Evolutionary conservation across 495 filamentous ascomycete genomes (phyloP).

Genomic region (Xylaria scruposa): DNA sequence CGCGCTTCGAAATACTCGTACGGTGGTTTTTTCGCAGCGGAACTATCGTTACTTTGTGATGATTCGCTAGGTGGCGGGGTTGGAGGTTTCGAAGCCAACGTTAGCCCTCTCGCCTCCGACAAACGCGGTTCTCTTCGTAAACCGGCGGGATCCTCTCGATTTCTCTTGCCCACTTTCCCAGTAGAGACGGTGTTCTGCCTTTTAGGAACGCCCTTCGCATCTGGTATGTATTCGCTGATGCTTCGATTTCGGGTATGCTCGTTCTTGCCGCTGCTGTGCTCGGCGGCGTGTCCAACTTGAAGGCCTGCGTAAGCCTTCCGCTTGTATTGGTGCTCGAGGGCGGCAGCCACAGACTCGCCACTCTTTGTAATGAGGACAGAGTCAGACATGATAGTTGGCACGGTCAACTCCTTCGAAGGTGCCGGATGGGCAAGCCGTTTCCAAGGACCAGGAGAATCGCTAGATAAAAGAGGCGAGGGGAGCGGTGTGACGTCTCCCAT

Average conservation of each 20-base stretch:
- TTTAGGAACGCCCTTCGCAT: slow-evolving; percentile 67
- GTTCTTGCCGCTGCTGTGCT: slow-evolving; percentile 44
- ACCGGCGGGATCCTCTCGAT: slow-evolving; percentile 48
- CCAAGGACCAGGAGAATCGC: slow-evolving; percentile 78
- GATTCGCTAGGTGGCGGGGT: slow-evolving; percentile 73
- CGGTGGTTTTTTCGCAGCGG: slow-evolving; percentile 45
- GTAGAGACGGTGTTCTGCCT: slow-evolving; percentile 72
- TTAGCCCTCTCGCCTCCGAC: slow-evolving; percentile 75
- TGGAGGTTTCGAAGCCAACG: slow-evolving; percentile 67
- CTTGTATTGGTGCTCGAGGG: slow-evolving; percentile 56
- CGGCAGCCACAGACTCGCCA: slow-evolving; percentile 58
- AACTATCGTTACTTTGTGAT: slow-evolving; percentile 56
- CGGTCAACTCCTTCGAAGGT: slow-evolving; percentile 44
- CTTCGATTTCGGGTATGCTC: slow-evolving; percentile 73
- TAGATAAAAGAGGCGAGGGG: slow-evolving; percentile 80
- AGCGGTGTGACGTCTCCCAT: slow-evolving; percentile 92
- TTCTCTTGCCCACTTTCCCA: slow-evolving; percentile 55
- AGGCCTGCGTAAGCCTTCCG: slow-evolving; percentile 60
- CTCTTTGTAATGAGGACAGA: slow-evolving; percentile 53
- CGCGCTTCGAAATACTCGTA: slow-evolving; percentile 69
- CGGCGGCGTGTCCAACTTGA: slow-evolving; percentile 34
- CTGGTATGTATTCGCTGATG: slow-evolving; percentile 85
- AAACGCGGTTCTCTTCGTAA: slow-evolving; percentile 84
- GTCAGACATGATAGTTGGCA: slow-evolving; percentile 48
- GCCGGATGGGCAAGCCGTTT: slow-evolving; percentile 55